A percentile compares a stretch with the other conserved stretches of the same genome.
phyloP scores from a whole-genome alignment of 2,329 filamentous ascomycete species.

The Domatiomyces catenatus region DNA sequence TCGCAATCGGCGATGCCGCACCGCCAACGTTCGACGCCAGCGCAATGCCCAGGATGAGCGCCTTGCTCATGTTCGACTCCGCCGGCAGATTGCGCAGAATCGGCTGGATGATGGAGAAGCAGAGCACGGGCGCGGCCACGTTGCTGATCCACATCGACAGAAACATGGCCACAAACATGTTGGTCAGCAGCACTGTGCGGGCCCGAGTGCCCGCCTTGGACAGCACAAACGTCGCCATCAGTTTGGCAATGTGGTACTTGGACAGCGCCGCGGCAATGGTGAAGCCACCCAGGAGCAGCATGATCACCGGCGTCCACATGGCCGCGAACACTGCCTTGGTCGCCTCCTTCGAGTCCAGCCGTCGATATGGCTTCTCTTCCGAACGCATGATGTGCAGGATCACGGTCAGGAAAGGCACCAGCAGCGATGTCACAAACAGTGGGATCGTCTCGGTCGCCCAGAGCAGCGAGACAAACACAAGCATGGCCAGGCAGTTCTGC shows the following conservation, averaged over 20 bases:
- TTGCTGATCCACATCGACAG: conserved; percentile 99
- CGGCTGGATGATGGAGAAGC: conserved; percentile 95
- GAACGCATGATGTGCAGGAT: conserved; percentile 69
- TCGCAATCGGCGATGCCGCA: conserved; percentile 91
- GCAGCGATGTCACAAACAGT: conserved; percentile 84
- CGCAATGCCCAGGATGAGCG: conserved; percentile 86
- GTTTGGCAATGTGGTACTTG: conserved; percentile 95
- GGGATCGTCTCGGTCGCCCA: conserved; percentile 98
- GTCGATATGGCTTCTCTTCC: conserved; percentile 52
- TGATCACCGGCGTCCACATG: conserved; percentile 99
- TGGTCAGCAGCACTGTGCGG: conserved; percentile 77
- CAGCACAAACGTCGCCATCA: conserved; percentile 87
- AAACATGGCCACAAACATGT: conserved; percentile 97
- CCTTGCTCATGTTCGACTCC: conserved; percentile 86
- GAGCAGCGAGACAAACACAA: conserved; percentile 81
- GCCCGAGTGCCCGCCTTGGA: conserved; percentile 92
- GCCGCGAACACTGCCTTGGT: conserved; percentile 75
- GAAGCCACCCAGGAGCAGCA: conserved; percentile 91
- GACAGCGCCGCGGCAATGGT: conserved; percentile 88
- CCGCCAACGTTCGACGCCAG: conserved; percentile 91
- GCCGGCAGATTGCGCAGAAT: conserved; percentile 84
- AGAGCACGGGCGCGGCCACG: conserved; percentile 88
- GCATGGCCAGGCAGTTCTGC: conserved; percentile 86
- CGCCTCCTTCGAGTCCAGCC: conserved; percentile 65
- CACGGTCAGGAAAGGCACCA: conserved; percentile 87